Percentiles rank a stretch among this genome's conserved stretches.
Conservation (phyloP, 164 flowering plant species). For the Vitis rupestris region DNA sequence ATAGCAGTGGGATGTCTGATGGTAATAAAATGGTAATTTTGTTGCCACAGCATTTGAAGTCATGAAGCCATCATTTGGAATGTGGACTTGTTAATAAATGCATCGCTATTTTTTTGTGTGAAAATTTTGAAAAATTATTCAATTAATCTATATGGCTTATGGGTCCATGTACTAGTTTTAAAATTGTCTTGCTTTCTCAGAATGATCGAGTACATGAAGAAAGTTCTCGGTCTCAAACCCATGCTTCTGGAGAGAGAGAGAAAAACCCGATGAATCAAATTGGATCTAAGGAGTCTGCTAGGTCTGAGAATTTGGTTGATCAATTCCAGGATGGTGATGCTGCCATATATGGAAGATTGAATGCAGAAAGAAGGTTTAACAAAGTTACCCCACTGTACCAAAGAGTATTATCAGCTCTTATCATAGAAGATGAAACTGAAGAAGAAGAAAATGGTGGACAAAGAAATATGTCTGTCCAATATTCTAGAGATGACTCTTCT, state of each 20-base stretch:
- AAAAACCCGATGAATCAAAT: slow-evolving; percentile 23
- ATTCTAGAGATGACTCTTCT: slow-evolving; percentile 34
- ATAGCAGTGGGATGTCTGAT: too few relatives aligned
- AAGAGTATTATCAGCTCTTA: slow-evolving; percentile 79
- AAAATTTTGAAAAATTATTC: neutral
- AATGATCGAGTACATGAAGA: slow-evolving; percentile 28
- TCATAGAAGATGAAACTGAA: slow-evolving; percentile 68
- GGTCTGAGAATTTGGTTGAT: slow-evolving; percentile 23
- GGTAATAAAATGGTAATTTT: too few relatives aligned
- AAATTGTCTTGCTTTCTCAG: slow-evolving; percentile 22
- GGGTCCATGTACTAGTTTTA: neutral
- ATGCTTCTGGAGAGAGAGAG: slow-evolving; percentile 33
- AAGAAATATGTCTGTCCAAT: slow-evolving; percentile 29
- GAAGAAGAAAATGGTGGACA: slow-evolving; percentile 44
- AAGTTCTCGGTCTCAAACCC: slow-evolving; percentile 22
- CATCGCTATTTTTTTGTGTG: too few relatives aligned
- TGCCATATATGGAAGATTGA: slow-evolving; percentile 22
- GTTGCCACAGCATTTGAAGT: too few relatives aligned
- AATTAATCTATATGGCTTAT: neutral
- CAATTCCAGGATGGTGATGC: slow-evolving; percentile 26
- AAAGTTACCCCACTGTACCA: slow-evolving; percentile 63
- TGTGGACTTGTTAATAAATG: too few relatives aligned
- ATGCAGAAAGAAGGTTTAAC: slow-evolving; percentile 32
- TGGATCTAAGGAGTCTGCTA: slow-evolving; percentile 19
- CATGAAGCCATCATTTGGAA: too few relatives aligned